Base-by-base conservation (phyloP, 345 rosid species). In the Cardamine resedifolia region DNA sequence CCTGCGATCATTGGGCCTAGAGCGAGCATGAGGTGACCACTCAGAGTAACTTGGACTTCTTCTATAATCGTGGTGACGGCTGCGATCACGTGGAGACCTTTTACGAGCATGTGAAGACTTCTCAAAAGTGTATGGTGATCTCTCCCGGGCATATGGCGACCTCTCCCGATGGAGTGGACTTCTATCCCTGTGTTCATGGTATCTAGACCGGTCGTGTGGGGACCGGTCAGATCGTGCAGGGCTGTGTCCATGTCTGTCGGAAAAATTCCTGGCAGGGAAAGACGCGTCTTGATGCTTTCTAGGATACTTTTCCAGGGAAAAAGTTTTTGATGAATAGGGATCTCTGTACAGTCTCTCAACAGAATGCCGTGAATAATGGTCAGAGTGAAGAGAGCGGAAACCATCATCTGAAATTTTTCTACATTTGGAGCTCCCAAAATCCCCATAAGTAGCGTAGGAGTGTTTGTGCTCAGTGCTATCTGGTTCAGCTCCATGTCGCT, bases 191-290 rank as follows among this genome's bases (percentile, higher is more conserved):
- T 83, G 80, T 72, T 85, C 96, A 78, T 85, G 71, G 72, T 85
- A 81, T 64, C 93, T 84, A 45, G 82, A 34, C 72, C 87, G 84
- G 21, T 87, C 91, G 20, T 77, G 94, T 7, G 92, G 97, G 77
- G 91, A 87, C 80, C 86, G 80, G 72, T 90, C 97, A 67, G 86
- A 80, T 72, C 81, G 83, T 56, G 81, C 81, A 18, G 97, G 97
- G 79, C 98, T 90, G 28, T 82, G 90, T 24, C 83, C 90, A 76
- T 86, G 91, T 82, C 87, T 86, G 60, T 90, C 97, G 81, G 83
- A 78, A 77, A 80, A 84, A 62, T 79, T 85, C 81, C 89, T 86
- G 44, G 96, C 83, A 72, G 94, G 80, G 64, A 78, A 76, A 30
- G 85, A 80, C 28, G 86, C 79, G 58, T 92, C 99, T 57, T 84